Base-by-base conservation (phyloP, 139 green algal genomes). In the Chlorella vulgaris region DNA sequence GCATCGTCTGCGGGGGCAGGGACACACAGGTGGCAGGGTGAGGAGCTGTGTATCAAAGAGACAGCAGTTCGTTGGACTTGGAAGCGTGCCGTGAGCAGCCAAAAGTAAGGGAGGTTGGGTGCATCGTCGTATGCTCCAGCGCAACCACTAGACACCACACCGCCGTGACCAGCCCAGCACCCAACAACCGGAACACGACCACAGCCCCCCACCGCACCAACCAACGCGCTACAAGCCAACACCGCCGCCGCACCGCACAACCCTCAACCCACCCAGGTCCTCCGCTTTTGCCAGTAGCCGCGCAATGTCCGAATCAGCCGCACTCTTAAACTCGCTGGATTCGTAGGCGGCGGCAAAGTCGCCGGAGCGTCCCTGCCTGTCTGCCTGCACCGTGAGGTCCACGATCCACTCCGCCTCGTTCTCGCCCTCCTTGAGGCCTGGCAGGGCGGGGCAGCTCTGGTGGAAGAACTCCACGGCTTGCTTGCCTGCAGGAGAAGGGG, bases 341-440 rank as follows among this genome's bases (percentile, higher is more conserved):
- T 22, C 71, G n/a, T 73, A 88, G 24, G 65, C 39, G 2, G 22
- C 31, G 4, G 62, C 80, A 83, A 88, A 84, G 22, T 86, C 80
- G 35, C 4, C 47, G 42, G 65, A 36, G 22, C 65, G 39, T 10
- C 80, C 80, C 29, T 84, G 84, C 22, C 84, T 61, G 78, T 88
- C 84, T 47, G 84, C 80, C 79, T 85, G 61, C 40, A 40, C 24
- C 35, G 85, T 86, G 35, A 91, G 73, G 63, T 91, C 87, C 70
- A 88, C 77, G 28, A 92, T 81, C 87, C 87, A 91, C 80, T 92
- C 88, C 8, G 86, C 86, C 43, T 77, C 75, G 81, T 91, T 92
- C 66, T 90, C 83, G 0, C 81, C 81, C 50, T 85, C 74, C 33
- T 61, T 62, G 35, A 88, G 62, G 4, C 42, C 40, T 5, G 31